A percentile compares a stretch with the other conserved stretches of the same genome.
Conservation (phyloP, 2,329 filamentous ascomycete genomes). For the Xenosphaeropsis pyriputrescens region DNA sequence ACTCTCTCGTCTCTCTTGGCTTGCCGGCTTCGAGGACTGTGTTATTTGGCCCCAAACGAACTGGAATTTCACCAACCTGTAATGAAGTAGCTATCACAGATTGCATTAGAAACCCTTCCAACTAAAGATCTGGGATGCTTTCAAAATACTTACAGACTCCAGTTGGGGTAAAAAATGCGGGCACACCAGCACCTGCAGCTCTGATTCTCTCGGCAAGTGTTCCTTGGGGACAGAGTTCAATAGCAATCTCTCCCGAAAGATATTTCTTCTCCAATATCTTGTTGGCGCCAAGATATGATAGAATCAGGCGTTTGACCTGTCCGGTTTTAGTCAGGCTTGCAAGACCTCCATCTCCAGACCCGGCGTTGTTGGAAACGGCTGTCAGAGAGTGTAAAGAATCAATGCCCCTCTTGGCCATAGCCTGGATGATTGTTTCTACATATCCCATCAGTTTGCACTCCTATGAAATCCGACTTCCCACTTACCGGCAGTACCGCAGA, state of each 20-base stretch:
- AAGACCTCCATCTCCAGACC: conserved; percentile 53
- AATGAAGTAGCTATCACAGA: conserved; percentile 39
- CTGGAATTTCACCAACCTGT: conserved; percentile 53
- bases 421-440: conserved; percentile 55
- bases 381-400: conserved; percentile 44
- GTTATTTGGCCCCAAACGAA: conserved; percentile 42
- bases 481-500: conserved; percentile 59
- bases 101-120: too few species aligned
- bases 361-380: conserved; percentile 71
- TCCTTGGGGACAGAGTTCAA: conserved; percentile 66
- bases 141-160: conserved; percentile 39
- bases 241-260: conserved; percentile 55
- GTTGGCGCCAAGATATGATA: conserved; percentile 66
- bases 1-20: conserved; percentile 56
- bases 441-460: background rate
- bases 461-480: background rate
- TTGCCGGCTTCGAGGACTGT: conserved; percentile 45
- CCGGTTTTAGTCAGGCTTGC: conserved; percentile 53
- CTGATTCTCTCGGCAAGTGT: conserved; percentile 59
- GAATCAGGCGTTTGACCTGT: conserved; percentile 56
- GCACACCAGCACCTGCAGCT: conserved; percentile 62
- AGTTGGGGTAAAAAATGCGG: conserved; percentile 69
- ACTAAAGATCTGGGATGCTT: too few species aligned
- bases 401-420: conserved; percentile 43
- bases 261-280: conserved; percentile 65